Conservation (phyloP, 2,329 filamentous ascomycete genomes). For the Talaromyces atroroseus region DNA sequence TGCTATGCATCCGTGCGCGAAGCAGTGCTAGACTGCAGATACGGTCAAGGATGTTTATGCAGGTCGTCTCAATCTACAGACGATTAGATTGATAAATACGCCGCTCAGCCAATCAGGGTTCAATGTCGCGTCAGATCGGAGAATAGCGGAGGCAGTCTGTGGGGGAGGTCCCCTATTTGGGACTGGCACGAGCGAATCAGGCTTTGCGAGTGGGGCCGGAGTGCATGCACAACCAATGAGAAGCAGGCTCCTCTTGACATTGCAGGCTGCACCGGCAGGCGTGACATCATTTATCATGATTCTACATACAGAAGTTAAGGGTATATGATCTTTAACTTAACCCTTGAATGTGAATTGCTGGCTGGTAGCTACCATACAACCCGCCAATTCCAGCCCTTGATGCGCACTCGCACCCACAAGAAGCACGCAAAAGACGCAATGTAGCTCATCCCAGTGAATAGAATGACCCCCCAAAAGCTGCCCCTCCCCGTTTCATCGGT, state of each 20-base stretch:
- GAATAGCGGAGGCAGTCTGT: background rate
- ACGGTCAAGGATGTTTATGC: background rate
- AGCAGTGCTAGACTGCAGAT: background rate
- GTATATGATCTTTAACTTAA: too few species aligned
- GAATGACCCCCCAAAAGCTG: constrained; percentile 17
- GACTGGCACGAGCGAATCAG: background rate
- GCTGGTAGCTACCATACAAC: background rate
- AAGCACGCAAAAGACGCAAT: constrained; percentile 10
- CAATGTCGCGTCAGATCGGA: too few species aligned
- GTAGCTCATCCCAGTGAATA: constrained; percentile 26
- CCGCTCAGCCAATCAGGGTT: background rate
- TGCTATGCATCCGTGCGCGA: background rate
- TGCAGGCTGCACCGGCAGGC: too few species aligned
- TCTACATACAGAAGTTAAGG: too few species aligned
- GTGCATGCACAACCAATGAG: background rate
- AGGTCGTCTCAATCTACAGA: too few species aligned
- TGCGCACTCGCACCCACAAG: constrained; percentile 7
- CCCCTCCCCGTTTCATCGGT: constrained; percentile 11
- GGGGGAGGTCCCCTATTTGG: background rate
- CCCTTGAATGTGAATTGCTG: too few species aligned
- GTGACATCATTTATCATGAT: too few species aligned
- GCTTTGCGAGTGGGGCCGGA: background rate
- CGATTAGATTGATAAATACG: background rate
- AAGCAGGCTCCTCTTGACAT: background rate
- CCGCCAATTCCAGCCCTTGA: constrained; percentile 1